Evolutionary conservation across 306 rosid genomes (phyloP).

Genomic region (Dalbergia cochinchinensis): DNA sequence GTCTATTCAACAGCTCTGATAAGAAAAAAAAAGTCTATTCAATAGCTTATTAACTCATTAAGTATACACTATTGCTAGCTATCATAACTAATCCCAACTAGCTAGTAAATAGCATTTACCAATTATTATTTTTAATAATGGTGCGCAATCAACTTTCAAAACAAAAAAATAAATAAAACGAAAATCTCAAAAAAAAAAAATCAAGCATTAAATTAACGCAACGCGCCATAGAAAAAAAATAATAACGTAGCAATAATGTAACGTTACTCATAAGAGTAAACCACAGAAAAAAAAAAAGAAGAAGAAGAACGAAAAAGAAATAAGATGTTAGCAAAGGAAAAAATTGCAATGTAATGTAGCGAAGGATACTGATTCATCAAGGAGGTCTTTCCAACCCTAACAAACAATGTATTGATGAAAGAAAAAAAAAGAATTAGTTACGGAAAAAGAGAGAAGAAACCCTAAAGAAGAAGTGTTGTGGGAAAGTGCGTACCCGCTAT

Average conservation of each 20-base stretch:
- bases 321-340: not conserved
- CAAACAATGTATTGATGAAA: constrained; percentile 24
- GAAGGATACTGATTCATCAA: constrained; percentile 97
- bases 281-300: not conserved
- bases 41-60: not conserved
- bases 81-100: not conserved
- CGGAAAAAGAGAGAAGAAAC: constrained; percentile 34
- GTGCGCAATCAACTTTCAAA: not conserved
- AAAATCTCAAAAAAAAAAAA: not conserved
- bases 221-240: not conserved
- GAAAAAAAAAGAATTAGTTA: too few species aligned
- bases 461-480: constrained; percentile 33
- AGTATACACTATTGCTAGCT: not conserved
- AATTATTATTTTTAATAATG: not conserved
- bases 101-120: not conserved
- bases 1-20: too few species aligned
- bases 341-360: not conserved
- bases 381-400: constrained; percentile 94
- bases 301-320: not conserved
- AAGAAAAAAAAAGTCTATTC: too few species aligned
- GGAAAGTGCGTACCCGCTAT: constrained; percentile 68
- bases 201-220: constrained; percentile 4
- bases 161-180: not conserved
- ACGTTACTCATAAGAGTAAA: not conserved
- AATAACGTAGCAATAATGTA: not conserved